Conservation (phyloP, 805 yeast species). For the Starmerella apis region DNA sequence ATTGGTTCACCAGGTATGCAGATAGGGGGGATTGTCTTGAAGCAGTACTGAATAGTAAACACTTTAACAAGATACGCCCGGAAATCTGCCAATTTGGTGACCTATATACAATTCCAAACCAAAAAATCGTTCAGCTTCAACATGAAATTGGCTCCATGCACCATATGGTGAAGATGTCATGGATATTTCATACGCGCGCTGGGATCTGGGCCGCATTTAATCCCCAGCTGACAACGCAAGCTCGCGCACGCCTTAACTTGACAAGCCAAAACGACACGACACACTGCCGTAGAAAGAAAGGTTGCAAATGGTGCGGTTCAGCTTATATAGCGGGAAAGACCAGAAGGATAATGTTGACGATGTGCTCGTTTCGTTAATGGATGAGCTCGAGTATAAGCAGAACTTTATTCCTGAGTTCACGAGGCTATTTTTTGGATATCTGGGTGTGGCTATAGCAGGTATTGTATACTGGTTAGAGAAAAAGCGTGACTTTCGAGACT, state of each 20-base stretch:
- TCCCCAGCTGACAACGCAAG: constrained; percentile 5
- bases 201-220: too few species aligned
- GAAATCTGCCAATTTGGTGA: too few species aligned
- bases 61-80: too few species aligned
- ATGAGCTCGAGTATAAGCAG: constrained; percentile 21
- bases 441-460: constrained; percentile 18
- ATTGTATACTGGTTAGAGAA: constrained; percentile 20
- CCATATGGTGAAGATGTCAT: too few species aligned
- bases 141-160: too few species aligned
- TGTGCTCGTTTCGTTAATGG: constrained; percentile 19
- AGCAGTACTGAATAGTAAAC: too few species aligned
- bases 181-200: too few species aligned
- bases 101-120: too few species aligned
- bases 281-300: not conserved
- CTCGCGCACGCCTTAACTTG: not conserved
- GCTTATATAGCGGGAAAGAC: constrained; percentile 20
- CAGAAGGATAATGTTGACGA: constrained; percentile 24
- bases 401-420: constrained; percentile 18
- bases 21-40: too few species aligned
- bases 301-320: constrained; percentile 8
- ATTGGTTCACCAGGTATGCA: too few species aligned
- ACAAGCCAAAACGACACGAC: constrained; percentile 2
- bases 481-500: constrained; percentile 15
- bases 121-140: too few species aligned
- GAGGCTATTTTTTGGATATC: constrained; percentile 20